Evolutionary conservation across 192 early-diverging fungal genomes (phyloP).

Genomic region (Backusella tuberculispora): DNA sequence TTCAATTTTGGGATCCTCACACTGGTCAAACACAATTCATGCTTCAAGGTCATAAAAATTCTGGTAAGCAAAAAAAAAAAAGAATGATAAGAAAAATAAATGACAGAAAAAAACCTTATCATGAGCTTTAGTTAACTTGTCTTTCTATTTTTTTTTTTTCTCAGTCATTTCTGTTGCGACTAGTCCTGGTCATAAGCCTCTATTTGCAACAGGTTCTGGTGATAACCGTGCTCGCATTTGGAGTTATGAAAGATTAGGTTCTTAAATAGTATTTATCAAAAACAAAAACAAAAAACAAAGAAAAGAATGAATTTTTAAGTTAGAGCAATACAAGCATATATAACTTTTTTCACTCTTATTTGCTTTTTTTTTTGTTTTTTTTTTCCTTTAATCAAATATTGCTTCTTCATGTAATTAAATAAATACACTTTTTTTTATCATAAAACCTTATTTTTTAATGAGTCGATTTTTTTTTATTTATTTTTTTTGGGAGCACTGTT

Average conservation of each 20-base stretch:
- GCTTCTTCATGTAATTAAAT: conserved; percentile 11
- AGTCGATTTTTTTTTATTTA: neutral
- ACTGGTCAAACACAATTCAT: conserved; percentile 73
- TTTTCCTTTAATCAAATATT: neutral
- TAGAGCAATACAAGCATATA: no score
- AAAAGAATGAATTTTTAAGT: no score
- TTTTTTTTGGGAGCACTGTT: neutral
- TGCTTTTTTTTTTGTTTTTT: neutral
- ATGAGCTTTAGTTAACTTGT: conserved; percentile 2
- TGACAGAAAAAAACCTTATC: neutral
- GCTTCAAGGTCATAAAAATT: conserved; percentile 98
- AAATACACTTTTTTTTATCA: neutral
- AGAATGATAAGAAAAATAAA: neutral
- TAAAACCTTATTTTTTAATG: neutral
- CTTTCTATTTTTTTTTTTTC: neutral
- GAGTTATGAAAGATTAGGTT: conserved; percentile 64
- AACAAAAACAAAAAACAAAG: no score
- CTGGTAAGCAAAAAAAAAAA: conserved; percentile 54
- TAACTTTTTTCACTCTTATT: no score
- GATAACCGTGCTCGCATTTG: conserved; percentile 93
- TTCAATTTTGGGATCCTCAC: conserved; percentile 93
- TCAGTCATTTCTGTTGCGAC: conserved; percentile 91
- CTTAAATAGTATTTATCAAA: conserved; percentile 2
- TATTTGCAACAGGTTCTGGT: conserved; percentile 97
- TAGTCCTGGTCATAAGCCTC: conserved; percentile 68